Conservation (phyloP, 2,329 filamentous ascomycete genomes). For the Chaetomium sp. region DNA sequence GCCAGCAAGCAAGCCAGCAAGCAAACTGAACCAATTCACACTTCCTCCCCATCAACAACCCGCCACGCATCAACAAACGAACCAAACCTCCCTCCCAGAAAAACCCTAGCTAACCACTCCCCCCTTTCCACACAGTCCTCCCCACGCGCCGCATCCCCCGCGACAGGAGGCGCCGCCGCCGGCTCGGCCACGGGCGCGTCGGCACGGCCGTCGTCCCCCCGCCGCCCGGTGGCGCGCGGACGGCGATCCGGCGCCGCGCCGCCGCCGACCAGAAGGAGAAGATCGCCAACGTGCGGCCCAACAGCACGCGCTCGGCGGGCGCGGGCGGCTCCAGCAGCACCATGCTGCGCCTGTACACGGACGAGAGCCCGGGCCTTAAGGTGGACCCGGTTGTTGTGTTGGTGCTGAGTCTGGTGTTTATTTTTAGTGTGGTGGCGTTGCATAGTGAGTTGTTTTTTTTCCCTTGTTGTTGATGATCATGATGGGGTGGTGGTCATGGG, state of each 20-base stretch:
- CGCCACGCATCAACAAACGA: too few species aligned
- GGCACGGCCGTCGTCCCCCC: constrained; percentile 82
- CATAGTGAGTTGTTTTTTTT: constrained; percentile 71
- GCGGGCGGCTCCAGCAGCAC: constrained; percentile 96
- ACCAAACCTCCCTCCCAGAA: not conserved
- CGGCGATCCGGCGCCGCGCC: constrained; percentile 90
- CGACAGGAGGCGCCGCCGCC: constrained; percentile 58
- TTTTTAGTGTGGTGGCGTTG: constrained; percentile 96
- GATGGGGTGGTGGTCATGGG: constrained; percentile 12
- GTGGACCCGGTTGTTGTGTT: constrained; percentile 97
- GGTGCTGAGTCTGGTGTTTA: constrained; percentile 95
- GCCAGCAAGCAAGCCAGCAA: too few species aligned
- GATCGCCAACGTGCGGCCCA: constrained; percentile 88
- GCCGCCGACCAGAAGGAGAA: constrained; percentile 98
- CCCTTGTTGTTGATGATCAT: not conserved
- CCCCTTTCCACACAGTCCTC: constrained; percentile 50
- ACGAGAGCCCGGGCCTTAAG: constrained; percentile 95
- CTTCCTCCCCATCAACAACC: not conserved
- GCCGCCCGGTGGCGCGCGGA: constrained; percentile 90
- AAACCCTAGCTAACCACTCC: not conserved
- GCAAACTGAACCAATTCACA: not conserved
- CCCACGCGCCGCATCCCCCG: constrained; percentile 62
- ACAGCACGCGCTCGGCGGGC: constrained; percentile 88
- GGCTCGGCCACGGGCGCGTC: constrained; percentile 52
- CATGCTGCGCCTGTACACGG: constrained; percentile 98